Conservation (phyloP, 1,139 yeast species). For the Yueomyces sp. region DNA sequence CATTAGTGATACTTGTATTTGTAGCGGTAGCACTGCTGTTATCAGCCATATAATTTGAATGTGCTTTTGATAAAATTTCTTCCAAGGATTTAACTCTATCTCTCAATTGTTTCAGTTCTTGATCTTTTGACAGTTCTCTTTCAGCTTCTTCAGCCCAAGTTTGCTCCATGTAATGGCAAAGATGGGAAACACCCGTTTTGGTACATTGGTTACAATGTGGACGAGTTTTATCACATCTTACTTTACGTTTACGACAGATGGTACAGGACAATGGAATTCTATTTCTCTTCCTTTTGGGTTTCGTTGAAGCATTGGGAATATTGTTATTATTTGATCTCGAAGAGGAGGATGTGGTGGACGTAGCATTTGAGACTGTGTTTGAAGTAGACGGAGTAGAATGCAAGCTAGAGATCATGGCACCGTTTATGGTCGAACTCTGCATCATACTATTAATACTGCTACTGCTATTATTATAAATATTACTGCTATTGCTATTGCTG, state of each 20-base stretch:
- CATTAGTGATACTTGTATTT: neutral
- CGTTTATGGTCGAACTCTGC: no score
- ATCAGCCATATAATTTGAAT: conserved; percentile 7
- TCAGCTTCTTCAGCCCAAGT: conserved; percentile 40
- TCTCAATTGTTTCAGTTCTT: conserved; percentile 22
- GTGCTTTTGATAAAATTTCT: conserved; percentile 18
- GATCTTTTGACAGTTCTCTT: conserved; percentile 36
- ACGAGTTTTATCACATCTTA: conserved; percentile 40
- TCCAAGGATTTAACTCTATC: conserved; percentile 23
- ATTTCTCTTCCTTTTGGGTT: conserved; percentile 28
- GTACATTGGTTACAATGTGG: conserved; percentile 68
- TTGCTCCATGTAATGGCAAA: conserved; percentile 55
- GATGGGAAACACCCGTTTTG: conserved; percentile 60
- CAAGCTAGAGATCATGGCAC: no score
- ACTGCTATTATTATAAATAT: neutral
- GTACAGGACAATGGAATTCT: conserved; percentile 38
- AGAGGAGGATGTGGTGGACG: no score
- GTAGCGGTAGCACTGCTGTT: neutral
- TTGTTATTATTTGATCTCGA: no score
- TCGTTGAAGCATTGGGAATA: conserved; percentile 2
- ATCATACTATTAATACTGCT: neutral
- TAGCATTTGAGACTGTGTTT: neutral
- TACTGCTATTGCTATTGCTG: neutral
- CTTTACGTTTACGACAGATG: conserved; percentile 35
- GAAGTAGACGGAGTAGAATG: neutral